Evolutionary conservation across 371 early-diverging fungal genomes (phyloP), one percentile per base, ranked within the genome.

Genomic region (Cokeromyces recurvatus): DNA sequence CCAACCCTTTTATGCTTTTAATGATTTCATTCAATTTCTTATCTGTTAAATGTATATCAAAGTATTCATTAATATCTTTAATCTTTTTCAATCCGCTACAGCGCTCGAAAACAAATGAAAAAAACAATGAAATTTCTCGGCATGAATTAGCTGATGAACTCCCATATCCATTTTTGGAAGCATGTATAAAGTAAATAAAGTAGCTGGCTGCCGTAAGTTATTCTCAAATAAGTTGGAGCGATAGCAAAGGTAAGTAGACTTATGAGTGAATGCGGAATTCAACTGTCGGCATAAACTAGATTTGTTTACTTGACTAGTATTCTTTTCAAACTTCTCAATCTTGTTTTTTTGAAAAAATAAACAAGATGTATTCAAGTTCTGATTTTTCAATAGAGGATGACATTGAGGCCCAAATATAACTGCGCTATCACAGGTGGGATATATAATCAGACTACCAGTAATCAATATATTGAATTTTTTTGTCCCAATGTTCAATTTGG

Each of bases 101-200:
- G 35, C 35, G n/a, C 35, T 35, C 35, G 35, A 35, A 35, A n/a
- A 35, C 35, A 35, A 35, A 35, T 14, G 21, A 38, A 38, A 38
- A 38, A 21, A 21, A 20, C 8, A 38, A 38, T 38, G 38, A 38
- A 38, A 38, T 38, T 38, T 21, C 38, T 38, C 38, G 38, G 38
- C 38, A 38, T 38, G 38, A 38, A 21, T 38, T 38, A 20, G 38
- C 38, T 22, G 22, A 38, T 22, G 38, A 38, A 22, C 38, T 38
- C 38, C 38, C 38, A 38, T 38, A 38, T 38, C 24, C 38, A 38
- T 38, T 38, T 38, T 38, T 38, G 38, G 38, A 38, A 38, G 38
- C 38, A 38, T 38, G 20, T 38, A 38, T 22, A 38, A 38, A 38
- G 38, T 21, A 38, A 38, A 38, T 38, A 38, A 38, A 17, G 38